Conservation (phyloP, 257 asterid genomes). For the Solanum appendiculatum region DNA sequence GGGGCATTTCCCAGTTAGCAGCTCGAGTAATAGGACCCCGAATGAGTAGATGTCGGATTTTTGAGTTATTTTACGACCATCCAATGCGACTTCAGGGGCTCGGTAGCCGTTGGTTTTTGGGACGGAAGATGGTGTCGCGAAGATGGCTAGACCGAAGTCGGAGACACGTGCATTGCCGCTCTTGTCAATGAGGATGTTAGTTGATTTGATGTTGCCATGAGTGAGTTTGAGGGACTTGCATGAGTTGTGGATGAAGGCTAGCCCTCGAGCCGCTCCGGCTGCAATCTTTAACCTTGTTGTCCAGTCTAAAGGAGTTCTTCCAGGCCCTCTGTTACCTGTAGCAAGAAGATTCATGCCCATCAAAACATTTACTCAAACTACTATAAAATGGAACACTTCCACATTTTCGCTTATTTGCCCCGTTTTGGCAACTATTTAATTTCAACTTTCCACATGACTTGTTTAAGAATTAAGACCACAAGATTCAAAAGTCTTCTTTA, state of each 20-base stretch:
- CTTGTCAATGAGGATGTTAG: constrained; percentile 70
- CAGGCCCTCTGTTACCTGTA: constrained; percentile 92
- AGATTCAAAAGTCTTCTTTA: too few relatives aligned
- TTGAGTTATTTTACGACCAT: constrained; percentile 50
- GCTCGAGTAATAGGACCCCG: constrained; percentile 79
- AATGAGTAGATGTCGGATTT: constrained; percentile 74
- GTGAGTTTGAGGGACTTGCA: constrained; percentile 56
- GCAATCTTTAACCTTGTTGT: constrained; percentile 68
- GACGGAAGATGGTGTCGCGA: constrained; percentile 35
- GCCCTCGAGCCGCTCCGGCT: constrained; percentile 75
- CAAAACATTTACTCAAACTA: background rate
- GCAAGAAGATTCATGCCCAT: background rate
- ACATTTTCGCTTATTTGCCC: background rate
- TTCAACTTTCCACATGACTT: background rate
- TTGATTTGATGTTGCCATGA: constrained; percentile 90
- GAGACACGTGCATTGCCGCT: constrained; percentile 55
- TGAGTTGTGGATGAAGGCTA: constrained; percentile 60
- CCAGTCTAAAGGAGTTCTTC: constrained; percentile 96
- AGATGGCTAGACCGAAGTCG: constrained; percentile 68
- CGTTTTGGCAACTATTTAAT: background rate
- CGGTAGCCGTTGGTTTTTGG: constrained; percentile 67
- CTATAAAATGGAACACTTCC: background rate
- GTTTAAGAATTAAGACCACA: background rate
- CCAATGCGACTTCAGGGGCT: constrained; percentile 66
- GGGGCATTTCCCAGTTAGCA: constrained; percentile 85